A percentile compares a stretch with the other conserved stretches of the same genome.
phyloP scores from a whole-genome alignment of 2,329 filamentous ascomycete species.

The Epichloe gansuensis region DNA sequence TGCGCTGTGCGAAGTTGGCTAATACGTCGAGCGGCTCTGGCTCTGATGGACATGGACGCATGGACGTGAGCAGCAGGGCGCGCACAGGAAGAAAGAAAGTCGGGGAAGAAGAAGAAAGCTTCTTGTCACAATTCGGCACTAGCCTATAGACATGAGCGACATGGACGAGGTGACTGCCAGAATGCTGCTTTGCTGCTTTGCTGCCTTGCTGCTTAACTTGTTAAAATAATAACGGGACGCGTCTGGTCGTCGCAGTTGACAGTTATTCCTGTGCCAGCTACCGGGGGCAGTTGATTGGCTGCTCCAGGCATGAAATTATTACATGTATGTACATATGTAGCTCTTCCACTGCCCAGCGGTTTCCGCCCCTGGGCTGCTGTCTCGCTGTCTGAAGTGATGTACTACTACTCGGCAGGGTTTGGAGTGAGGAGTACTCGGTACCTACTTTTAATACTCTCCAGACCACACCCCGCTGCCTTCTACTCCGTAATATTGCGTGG shows the following conservation, averaged over 20 bases:
- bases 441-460: too few relatives aligned
- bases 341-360: neutral
- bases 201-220: too few relatives aligned
- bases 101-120: too few relatives aligned
- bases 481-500: neutral
- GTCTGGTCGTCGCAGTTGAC: neutral
- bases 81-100: too few relatives aligned
- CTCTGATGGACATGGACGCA: too few relatives aligned
- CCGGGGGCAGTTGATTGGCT: conserved; percentile 1
- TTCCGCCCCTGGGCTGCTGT: neutral
- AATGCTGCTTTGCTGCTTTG: neutral
- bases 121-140: too few relatives aligned
- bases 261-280: neutral
- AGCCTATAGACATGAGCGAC: too few relatives aligned
- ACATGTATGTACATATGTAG: neutral
- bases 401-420: too few relatives aligned
- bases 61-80: too few relatives aligned
- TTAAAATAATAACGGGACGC: neutral
- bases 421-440: neutral
- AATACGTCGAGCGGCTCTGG: too few relatives aligned
- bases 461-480: neutral
- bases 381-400: too few relatives aligned
- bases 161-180: neutral
- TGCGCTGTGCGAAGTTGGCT: too few relatives aligned
- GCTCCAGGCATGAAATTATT: conserved; percentile 10